Conservation (phyloP, 768 basidiomycete genomes). For the Artomyces pyxidatus region DNA sequence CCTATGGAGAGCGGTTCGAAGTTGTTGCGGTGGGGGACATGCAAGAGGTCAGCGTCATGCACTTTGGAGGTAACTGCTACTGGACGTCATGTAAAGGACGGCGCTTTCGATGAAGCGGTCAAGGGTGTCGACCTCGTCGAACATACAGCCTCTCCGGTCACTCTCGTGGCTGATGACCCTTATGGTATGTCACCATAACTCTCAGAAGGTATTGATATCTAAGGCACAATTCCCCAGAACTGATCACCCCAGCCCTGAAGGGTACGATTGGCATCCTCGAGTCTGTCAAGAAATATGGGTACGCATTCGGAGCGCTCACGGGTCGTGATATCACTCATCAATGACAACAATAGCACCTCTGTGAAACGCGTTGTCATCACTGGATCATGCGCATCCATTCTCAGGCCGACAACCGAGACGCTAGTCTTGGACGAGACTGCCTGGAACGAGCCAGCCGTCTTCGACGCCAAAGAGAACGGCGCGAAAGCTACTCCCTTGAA, state of each 20-base stretch:
- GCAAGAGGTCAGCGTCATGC: background rate
- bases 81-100: background rate
- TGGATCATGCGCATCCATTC: conserved; percentile 48
- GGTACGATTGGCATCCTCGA: conserved; percentile 1
- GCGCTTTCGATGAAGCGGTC: conserved; percentile 25
- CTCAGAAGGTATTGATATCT: background rate
- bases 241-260: background rate
- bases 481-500: conserved; percentile 27
- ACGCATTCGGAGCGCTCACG: background rate
- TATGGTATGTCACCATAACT: conserved; percentile 5
- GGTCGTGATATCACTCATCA: too few relatives aligned
- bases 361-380: conserved; percentile 68
- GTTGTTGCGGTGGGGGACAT: conserved; percentile 39
- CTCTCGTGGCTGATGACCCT: conserved; percentile 17
- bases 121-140: conserved; percentile 33
- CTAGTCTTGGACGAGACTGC: conserved; percentile 38
- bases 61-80: background rate
- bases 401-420: conserved; percentile 14
- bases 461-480: conserved; percentile 39
- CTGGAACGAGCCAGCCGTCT: conserved; percentile 47
- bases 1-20: conserved; percentile 29
- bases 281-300: background rate
- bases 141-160: conserved; percentile 28
- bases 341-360: conserved; percentile 21
- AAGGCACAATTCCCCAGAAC: background rate